A percentile compares a stretch with the other conserved stretches of the same genome.
Conservation (phyloP, 768 basidiomycete genomes). For the Sporobolomyces phaffii region DNA sequence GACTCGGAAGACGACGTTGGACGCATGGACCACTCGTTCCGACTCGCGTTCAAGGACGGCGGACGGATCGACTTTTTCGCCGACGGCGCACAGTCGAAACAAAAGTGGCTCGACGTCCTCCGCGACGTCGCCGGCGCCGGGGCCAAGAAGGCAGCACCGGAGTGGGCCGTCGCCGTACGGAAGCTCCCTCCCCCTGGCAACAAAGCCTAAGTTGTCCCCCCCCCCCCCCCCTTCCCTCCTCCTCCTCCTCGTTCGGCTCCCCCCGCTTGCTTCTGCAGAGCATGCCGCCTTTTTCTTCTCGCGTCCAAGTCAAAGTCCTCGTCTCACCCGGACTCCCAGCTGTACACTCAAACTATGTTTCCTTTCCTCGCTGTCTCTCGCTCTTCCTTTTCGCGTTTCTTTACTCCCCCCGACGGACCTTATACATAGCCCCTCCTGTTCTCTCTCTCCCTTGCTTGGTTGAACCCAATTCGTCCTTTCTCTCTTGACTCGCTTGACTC, state of each 20-base stretch:
- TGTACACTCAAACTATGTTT: too few relatives aligned
- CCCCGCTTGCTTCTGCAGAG: too few relatives aligned
- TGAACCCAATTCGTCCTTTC: too few relatives aligned
- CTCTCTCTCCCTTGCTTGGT: too few relatives aligned
- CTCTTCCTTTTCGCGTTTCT: too few relatives aligned
- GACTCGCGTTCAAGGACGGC: slow-evolving; percentile 67
- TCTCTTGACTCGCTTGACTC: too few relatives aligned
- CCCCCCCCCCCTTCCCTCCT: neutral
- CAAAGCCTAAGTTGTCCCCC: neutral
- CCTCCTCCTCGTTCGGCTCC: neutral
- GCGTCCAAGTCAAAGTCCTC: too few relatives aligned
- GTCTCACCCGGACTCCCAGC: too few relatives aligned
- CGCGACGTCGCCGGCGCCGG: slow-evolving; percentile 1
- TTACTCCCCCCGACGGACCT: too few relatives aligned
- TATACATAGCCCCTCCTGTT: too few relatives aligned
- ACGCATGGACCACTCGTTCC: slow-evolving; percentile 52
- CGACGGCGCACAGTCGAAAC: slow-evolving; percentile 81
- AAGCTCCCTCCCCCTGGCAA: slow-evolving; percentile 4
- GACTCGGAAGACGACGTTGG: slow-evolving; percentile 24
- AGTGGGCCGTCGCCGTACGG: slow-evolving; percentile 25
- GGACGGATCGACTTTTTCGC: slow-evolving; percentile 85
- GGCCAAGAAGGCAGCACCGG: slow-evolving; percentile 23
- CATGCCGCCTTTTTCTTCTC: too few relatives aligned
- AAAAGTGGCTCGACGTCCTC: slow-evolving; percentile 55
- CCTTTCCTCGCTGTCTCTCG: too few relatives aligned